phyloP scores from a whole-genome alignment of 768 basidiomycete genomes.

The Collybia sordida region DNA sequence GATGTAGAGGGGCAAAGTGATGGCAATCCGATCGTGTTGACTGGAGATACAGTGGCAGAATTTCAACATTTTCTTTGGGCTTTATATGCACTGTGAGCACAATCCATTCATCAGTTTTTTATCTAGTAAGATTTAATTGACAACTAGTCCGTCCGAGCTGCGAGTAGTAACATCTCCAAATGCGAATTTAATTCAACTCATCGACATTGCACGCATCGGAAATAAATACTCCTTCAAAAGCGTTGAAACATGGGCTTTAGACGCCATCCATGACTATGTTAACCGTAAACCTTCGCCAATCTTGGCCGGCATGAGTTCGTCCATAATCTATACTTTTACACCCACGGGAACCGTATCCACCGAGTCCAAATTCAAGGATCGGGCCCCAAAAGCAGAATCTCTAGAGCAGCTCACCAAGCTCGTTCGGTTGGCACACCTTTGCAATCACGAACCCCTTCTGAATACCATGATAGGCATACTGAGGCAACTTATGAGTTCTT shows the following conservation, averaged over 20 bases:
- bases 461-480: conserved; percentile 59
- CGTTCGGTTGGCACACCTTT: conserved; percentile 66
- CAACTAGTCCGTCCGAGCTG: conserved; percentile 65
- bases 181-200: conserved; percentile 52
- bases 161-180: conserved; percentile 42
- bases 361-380: too few species aligned
- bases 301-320: conserved; percentile 38
- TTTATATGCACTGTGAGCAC: conserved; percentile 68
- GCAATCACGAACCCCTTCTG: conserved; percentile 59
- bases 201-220: conserved; percentile 63
- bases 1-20: conserved; percentile 61
- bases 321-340: conserved; percentile 32
- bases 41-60: conserved; percentile 62
- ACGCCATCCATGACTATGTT: conserved; percentile 69
- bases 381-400: conserved; percentile 17
- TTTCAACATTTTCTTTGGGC: conserved; percentile 77
- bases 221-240: conserved; percentile 78
- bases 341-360: conserved; percentile 13
- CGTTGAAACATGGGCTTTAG: conserved; percentile 72
- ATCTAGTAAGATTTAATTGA: conserved; percentile 1
- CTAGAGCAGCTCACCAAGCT: conserved; percentile 57
- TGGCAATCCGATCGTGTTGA: conserved; percentile 60
- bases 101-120: not conserved
- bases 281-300: conserved; percentile 57
- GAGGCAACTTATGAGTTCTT: conserved; percentile 58